Base-by-base conservation (phyloP, 805 yeast genomes). In the Starmerella geochares region DNA sequence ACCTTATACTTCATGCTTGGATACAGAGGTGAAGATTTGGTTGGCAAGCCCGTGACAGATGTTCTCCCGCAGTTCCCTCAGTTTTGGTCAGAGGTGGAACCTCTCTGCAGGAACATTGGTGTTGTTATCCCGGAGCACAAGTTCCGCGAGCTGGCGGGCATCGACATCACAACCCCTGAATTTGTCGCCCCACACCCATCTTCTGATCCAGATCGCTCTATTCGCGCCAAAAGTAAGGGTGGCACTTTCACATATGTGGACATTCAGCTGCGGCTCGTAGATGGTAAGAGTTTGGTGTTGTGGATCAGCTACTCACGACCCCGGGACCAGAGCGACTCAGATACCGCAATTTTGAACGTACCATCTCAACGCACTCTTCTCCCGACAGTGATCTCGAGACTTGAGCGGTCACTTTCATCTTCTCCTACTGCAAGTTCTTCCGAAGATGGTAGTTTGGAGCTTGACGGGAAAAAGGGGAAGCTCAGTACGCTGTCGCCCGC, bases 101-200 rank as follows among this genome's bases (percentile, higher is more conserved):
- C 24, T 60, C 66, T 17, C 53, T 76, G 53, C 65, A 54, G 17
- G 2, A 27, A 44, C 11, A 54, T 82, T 0, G 96, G 96, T 1
- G 66, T 85, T 46, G 95, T 88, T 0, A 68, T 88, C 11, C 94
- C 96, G 0, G 97, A 88, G 64, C 96, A 87, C 65, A 82, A 83
- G 62, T 87, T 90, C 67, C 74, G 96, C 54, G 79, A 80, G 56
- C 53, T 61, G 5, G 62, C 59, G 9, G 58, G 62, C n/a, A 35
- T 53, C n/a, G 24, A 38, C 2, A 7, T 38, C 13, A 20, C 35
- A 2, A 14, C 46, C 11, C 50, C 40, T 10, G 53, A 43, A 36
- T 49, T 48, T 73, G 25, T 81, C 87, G 1, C 48, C 27, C 50
- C 50, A 2, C 20, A 46, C 19, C 57, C 57, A 3, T 53, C 56